Evolutionary conservation across 768 basidiomycete genomes (phyloP).

Genomic region (Mycena capillaripes): DNA sequence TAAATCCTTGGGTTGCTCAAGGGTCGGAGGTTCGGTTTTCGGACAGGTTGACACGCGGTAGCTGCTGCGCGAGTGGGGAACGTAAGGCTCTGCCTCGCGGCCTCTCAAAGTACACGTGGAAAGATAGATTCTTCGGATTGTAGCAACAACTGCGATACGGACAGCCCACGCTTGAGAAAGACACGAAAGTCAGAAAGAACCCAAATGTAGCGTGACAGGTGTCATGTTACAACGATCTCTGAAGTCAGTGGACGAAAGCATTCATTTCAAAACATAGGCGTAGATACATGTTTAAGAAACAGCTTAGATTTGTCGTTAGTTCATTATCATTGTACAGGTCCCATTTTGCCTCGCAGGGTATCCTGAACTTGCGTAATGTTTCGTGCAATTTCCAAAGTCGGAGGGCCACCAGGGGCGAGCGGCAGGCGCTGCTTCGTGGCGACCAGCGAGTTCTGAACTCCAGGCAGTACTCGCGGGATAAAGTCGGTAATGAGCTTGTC

Average conservation of each 20-base stretch:
- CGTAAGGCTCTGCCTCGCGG: no score
- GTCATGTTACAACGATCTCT: no score
- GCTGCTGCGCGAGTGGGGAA: no score
- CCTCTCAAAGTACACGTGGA: no score
- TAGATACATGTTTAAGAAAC: conserved; percentile 20
- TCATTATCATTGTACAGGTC: conserved; percentile 38
- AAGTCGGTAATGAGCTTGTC: conserved; percentile 89
- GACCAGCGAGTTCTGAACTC: conserved; percentile 81
- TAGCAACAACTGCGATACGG: no score
- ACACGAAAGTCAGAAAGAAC: no score
- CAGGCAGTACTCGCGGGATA: conserved; percentile 84
- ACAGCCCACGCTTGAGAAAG: no score
- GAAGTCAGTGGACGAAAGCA: background rate
- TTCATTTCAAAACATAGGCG: conserved; percentile 16
- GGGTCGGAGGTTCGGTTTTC: no score
- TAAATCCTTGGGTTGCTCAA: no score
- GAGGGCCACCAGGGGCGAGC: conserved; percentile 81
- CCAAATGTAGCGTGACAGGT: no score
- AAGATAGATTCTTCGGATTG: no score
- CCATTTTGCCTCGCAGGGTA: conserved; percentile 66
- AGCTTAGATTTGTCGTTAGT: conserved; percentile 19
- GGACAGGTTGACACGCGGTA: no score
- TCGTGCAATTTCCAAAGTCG: conserved; percentile 76
- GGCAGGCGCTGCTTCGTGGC: conserved; percentile 85
- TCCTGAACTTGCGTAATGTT: conserved; percentile 84